phyloP scores from a whole-genome alignment of 345 rosid genomes.

The Eutrema japonicum region DNA sequence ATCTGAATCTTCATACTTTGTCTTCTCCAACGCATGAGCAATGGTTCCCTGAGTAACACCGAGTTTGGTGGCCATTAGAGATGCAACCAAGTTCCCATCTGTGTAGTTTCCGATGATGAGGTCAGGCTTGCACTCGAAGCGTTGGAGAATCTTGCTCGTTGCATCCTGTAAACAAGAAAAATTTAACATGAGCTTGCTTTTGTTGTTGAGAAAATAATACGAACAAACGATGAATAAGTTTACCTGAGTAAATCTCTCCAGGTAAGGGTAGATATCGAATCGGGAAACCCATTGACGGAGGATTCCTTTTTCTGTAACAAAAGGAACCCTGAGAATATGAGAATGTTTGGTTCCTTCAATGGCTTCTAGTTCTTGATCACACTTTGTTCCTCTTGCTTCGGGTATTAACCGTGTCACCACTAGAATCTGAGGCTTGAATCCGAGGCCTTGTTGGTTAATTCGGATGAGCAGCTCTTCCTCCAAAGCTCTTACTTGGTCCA shows the following conservation, averaged over 20 bases:
- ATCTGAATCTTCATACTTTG: conserved; percentile 92
- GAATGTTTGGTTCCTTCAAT: conserved; percentile 69
- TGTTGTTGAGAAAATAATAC: conserved; percentile 3
- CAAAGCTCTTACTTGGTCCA: conserved; percentile 94
- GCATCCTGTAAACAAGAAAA: conserved; percentile 55
- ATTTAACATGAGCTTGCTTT: neutral
- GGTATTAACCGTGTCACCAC: conserved; percentile 91
- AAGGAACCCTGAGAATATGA: conserved; percentile 84
- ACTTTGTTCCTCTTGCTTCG: conserved; percentile 76
- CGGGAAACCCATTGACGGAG: conserved; percentile 90
- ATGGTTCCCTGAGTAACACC: conserved; percentile 87
- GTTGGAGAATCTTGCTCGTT: conserved; percentile 62
- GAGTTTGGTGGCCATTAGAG: conserved; percentile 77
- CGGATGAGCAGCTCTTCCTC: conserved; percentile 79
- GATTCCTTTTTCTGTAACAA: conserved; percentile 66
- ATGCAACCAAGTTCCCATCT: conserved; percentile 92
- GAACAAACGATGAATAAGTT: neutral
- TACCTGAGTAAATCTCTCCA: conserved; percentile 78
- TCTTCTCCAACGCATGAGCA: conserved; percentile 94
- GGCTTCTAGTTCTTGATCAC: conserved; percentile 80
- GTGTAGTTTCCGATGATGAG: conserved; percentile 93
- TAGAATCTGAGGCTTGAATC: conserved; percentile 78
- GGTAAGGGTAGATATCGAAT: conserved; percentile 89
- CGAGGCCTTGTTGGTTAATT: conserved; percentile 75
- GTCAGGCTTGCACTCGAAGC: conserved; percentile 74